Base-by-base conservation (phyloP, 1,284 basidiomycete species). In the Ustilago sp. region DNA sequence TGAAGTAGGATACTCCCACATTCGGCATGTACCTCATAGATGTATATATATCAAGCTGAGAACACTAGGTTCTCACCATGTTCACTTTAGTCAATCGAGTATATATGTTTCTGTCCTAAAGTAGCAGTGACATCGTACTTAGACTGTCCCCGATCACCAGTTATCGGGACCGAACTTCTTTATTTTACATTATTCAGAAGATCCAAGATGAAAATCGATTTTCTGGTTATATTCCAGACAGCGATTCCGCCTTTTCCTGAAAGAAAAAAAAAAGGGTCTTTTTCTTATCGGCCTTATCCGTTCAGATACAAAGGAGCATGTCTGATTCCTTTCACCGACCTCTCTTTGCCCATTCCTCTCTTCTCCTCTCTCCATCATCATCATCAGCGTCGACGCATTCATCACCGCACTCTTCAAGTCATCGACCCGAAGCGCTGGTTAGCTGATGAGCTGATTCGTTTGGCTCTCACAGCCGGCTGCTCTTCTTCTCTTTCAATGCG, bases 391-490 rank as follows among this genome's bases (percentile, higher is more conserved):
- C 23, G 3, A 28, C 23, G 23, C 23, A 28, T 28, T 28, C 23
- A 28, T 28, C 23, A 28, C 23, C 3, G 23, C 23, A 28, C 23
- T 28, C 23, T 28, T 28, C 23, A 28, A 28, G 23, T 2, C 23
- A 28, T 28, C 23, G 23, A 28, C 23, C 23, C 23, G 3, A 28
- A 28, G 23, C 23, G 23, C 23, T 28, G 23, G 23, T 28, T 3
- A 13, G 12, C 13, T 5, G 43, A 50, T 50, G 48, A 54, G 36
- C 54, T 43, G 54, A 55, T 38, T 41, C 38, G 54, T 19, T 55
- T 19, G 28, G 19, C 8, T 34, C 15, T 34, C 34, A 13, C 4
- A 38, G n/a, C 45, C 6, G 45, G 5, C 31, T 31, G 4, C 5
- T 19, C n/a, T 19, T 56, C 3, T 28, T 56, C 23, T 36, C 11